phyloP scores from a whole-genome alignment of 2,329 filamentous ascomycete genomes.

The Colletotrichum sansevieriae region DNA sequence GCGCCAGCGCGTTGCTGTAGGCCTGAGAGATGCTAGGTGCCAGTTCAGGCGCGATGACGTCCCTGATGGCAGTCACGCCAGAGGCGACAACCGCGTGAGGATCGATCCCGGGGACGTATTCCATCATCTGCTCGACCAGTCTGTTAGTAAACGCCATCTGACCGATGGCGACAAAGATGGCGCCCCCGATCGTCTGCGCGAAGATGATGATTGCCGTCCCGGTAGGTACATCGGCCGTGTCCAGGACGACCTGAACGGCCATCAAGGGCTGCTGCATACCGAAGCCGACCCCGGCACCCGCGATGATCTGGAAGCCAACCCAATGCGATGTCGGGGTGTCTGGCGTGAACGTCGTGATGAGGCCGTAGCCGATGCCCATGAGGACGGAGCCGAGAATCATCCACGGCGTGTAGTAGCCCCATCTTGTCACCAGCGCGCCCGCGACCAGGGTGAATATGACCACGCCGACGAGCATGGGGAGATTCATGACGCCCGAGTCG shows the following conservation, averaged over 20 bases:
- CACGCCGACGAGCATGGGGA: conserved; percentile 55
- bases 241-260: conserved; percentile 60
- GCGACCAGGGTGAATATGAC: conserved; percentile 52
- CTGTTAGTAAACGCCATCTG: conserved; percentile 65
- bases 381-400: conserved; percentile 54
- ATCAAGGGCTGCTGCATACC: conserved; percentile 60
- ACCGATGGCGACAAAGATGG: conserved; percentile 64
- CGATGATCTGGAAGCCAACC: conserved; percentile 60
- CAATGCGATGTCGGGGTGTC: conserved; percentile 53
- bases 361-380: conserved; percentile 54
- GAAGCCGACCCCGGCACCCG: conserved; percentile 58
- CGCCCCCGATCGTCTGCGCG: conserved; percentile 56
- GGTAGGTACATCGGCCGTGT: conserved; percentile 57
- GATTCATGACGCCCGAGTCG: conserved; percentile 55
- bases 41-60: conserved; percentile 47
- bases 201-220: conserved; percentile 63
- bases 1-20: conserved; percentile 60
- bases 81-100: conserved; percentile 49
- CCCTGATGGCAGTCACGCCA: conserved; percentile 55
- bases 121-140: conserved; percentile 54
- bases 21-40: conserved; percentile 53
- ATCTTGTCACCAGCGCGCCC: conserved; percentile 51
- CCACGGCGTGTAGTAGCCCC: conserved; percentile 61
- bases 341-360: conserved; percentile 57
- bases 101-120: conserved; percentile 52